phyloP scores from a whole-genome alignment of 257 asterid species.

The Leptodermis oblonga region DNA sequence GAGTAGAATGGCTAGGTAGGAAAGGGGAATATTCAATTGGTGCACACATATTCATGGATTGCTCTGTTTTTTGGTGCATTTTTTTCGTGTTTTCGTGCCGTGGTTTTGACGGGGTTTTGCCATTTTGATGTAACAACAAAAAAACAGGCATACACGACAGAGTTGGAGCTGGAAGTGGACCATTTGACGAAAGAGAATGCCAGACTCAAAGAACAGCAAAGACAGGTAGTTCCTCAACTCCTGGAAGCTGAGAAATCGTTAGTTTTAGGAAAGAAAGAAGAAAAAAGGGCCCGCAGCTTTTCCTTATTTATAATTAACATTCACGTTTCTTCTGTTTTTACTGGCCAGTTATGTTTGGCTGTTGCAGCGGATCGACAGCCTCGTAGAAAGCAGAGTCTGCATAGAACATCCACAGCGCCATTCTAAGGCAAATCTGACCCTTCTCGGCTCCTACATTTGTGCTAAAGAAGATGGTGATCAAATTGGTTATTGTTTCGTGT shows the following conservation, averaged over 20 bases:
- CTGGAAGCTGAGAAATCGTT: neutral
- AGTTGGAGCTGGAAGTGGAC: conserved; percentile 56
- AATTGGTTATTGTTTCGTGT: no score
- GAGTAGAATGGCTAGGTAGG: neutral
- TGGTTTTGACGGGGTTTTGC: neutral
- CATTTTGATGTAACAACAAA: neutral
- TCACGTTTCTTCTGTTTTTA: neutral
- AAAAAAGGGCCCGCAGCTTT: conserved; percentile 12
- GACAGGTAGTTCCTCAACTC: conserved; percentile 39
- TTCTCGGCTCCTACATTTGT: neutral
- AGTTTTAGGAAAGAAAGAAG: neutral
- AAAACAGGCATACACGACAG: conserved; percentile 74
- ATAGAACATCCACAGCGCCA: conserved; percentile 55
- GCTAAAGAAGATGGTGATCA: no score
- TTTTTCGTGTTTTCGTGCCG: no score
- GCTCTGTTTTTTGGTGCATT: neutral
- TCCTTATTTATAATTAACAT: no score
- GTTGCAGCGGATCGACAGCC: conserved; percentile 34
- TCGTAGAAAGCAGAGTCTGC: conserved; percentile 36
- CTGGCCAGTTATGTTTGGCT: conserved; percentile 36
- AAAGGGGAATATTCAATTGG: neutral
- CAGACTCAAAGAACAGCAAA: conserved; percentile 56
- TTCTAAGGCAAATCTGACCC: conserved; percentile 29
- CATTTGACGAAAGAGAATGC: conserved; percentile 63
- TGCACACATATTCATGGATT: neutral